Conservation (phyloP, 768 basidiomycete genomes). For the Panaeolus papilionaceus region DNA sequence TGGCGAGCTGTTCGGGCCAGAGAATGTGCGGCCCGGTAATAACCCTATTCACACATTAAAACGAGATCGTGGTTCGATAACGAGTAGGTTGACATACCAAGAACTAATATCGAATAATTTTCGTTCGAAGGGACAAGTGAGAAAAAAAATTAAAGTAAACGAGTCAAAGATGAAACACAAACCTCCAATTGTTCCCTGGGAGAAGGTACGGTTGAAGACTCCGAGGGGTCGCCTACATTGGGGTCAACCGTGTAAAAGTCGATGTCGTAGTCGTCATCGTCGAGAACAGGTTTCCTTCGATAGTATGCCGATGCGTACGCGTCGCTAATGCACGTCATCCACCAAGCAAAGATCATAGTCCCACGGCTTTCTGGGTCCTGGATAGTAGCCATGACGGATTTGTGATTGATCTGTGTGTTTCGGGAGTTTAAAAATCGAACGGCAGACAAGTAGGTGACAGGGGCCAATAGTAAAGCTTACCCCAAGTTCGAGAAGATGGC, state of each 20-base stretch:
- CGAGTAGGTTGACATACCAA: constrained; percentile 53
- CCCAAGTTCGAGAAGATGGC: constrained; percentile 79
- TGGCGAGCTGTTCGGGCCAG: constrained; percentile 84
- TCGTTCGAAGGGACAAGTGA: constrained; percentile 9
- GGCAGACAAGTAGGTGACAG: constrained; percentile 15
- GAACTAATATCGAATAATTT: constrained; percentile 49
- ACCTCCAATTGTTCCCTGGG: constrained; percentile 85
- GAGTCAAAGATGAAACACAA: constrained; percentile 27
- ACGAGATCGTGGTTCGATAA: neutral
- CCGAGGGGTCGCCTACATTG: constrained; percentile 52
- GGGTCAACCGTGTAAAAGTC: constrained; percentile 85
- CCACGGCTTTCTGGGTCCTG: constrained; percentile 77
- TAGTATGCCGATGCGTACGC: constrained; percentile 86
- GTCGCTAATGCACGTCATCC: constrained; percentile 89
- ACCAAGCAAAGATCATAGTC: constrained; percentile 92
- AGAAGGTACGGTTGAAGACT: constrained; percentile 57
- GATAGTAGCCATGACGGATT: constrained; percentile 76
- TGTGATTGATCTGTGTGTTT: constrained; percentile 75
- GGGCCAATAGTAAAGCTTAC: constrained; percentile 43
- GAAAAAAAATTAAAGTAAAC: constrained; percentile 17
- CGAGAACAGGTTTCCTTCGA: constrained; percentile 83
- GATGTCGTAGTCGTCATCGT: constrained; percentile 90
- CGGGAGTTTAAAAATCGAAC: constrained; percentile 16
- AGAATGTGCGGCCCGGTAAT: constrained; percentile 83
- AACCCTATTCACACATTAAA: constrained; percentile 58